Evolutionary conservation across 805 yeast genomes (phyloP).

Genomic region (Sporopachydermia lactativora): DNA sequence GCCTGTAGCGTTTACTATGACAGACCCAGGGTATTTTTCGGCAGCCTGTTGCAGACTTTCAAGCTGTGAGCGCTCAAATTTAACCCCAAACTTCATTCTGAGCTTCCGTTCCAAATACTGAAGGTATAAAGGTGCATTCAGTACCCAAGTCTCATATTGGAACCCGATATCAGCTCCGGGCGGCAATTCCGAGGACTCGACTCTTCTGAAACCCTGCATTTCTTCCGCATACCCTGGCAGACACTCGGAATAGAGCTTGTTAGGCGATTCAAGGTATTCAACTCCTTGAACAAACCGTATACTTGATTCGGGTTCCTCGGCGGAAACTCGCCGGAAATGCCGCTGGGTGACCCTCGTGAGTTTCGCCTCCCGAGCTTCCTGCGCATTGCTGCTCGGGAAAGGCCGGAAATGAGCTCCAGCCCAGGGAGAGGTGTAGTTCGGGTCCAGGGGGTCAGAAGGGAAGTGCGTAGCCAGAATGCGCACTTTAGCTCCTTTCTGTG

Average conservation of each 20-base stretch:
- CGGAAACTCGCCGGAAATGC: conserved; percentile 28
- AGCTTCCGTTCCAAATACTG: conserved; percentile 30
- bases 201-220: conserved; percentile 24
- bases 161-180: conserved; percentile 31
- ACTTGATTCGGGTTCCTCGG: conserved; percentile 35
- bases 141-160: conserved; percentile 41
- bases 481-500: conserved; percentile 24
- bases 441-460: conserved; percentile 26
- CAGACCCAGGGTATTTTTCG: conserved; percentile 16
- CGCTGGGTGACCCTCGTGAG: conserved; percentile 35
- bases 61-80: conserved; percentile 23
- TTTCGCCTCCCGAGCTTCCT: conserved; percentile 30
- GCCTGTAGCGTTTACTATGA: conserved; percentile 49
- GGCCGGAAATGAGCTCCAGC: conserved; percentile 76
- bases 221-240: conserved; percentile 16
- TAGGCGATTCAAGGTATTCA: conserved; percentile 40
- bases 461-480: conserved; percentile 33
- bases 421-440: conserved; percentile 52
- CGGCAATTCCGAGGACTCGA: conserved; percentile 21
- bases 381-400: conserved; percentile 33
- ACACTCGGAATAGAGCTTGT: conserved; percentile 20
- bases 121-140: conserved; percentile 46
- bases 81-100: conserved; percentile 16
- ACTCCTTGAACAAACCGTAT: conserved; percentile 38
- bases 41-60: conserved; percentile 29